These are phyloP conservation scores for Pseudozyma sp. DNA, from an alignment of 1,284 basidiomycete genomes.

Conservation along the genomic window DNA sequence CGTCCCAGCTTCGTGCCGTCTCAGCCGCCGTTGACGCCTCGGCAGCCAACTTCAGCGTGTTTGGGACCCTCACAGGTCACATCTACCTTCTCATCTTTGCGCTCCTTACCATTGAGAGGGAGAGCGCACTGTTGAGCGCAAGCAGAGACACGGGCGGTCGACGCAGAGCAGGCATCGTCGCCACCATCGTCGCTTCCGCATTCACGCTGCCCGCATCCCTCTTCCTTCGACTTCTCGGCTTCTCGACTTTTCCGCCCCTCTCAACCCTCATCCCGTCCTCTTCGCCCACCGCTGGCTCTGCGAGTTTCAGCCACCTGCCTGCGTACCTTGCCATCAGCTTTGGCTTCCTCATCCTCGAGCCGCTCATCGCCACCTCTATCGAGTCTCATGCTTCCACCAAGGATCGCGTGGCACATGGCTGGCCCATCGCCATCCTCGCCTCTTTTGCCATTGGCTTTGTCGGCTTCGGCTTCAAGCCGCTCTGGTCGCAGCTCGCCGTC, in stretches of 20 bases:
- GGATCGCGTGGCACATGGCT: conserved; percentile 60
- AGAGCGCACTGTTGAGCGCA: conserved; percentile 51
- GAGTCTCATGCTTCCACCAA: conserved; percentile 60
- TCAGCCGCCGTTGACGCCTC: conserved; percentile 34
- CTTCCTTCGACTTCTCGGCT: conserved; percentile 46
- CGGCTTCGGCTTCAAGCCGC: conserved; percentile 52
- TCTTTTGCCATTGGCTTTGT: conserved; percentile 57
- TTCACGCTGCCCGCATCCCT: conserved; percentile 51
- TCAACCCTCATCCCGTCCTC: conserved; percentile 33
- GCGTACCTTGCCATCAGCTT: conserved; percentile 62
- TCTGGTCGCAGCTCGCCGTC: conserved; percentile 39
- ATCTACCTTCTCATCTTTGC: conserved; percentile 54
- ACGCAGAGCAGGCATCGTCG: conserved; percentile 61
- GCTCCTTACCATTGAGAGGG: conserved; percentile 59
- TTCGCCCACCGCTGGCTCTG: neutral
- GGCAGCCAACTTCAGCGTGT: conserved; percentile 47
- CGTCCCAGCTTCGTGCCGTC: conserved; percentile 30
- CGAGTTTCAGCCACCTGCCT: conserved; percentile 44
- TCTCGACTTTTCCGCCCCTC: conserved; percentile 42
- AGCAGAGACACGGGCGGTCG: conserved; percentile 58
- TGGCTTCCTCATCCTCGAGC: conserved; percentile 59
- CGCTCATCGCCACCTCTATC: conserved; percentile 59
- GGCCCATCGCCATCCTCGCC: conserved; percentile 61
- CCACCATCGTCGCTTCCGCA: conserved; percentile 51
- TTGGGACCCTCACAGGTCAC: conserved; percentile 54